phyloP scores from a whole-genome alignment of 164 flowering plant genomes.

The Brasenia schreberi region DNA sequence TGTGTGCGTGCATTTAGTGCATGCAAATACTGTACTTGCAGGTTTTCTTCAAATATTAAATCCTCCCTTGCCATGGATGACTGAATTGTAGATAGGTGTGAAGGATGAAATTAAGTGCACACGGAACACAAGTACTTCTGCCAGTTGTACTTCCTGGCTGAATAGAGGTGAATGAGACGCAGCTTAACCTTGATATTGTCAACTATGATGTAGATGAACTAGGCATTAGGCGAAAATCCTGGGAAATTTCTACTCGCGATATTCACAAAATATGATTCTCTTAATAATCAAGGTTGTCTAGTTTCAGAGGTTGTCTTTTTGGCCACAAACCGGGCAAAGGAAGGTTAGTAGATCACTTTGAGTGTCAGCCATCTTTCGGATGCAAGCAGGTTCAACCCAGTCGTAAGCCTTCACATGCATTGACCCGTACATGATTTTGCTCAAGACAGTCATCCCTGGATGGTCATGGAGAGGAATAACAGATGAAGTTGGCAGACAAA shows the following conservation, averaged over 20 bases:
- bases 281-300: neutral
- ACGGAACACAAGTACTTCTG: neutral
- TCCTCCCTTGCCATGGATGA: too few species aligned
- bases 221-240: neutral
- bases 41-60: too few species aligned
- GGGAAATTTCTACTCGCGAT: neutral
- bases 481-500: slow-evolving; percentile 87
- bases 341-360: slow-evolving; percentile 2
- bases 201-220: neutral
- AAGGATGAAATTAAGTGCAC: too few species aligned
- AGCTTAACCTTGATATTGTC: neutral
- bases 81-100: too few species aligned
- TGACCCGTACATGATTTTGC: slow-evolving; percentile 93
- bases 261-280: neutral
- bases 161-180: neutral
- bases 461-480: slow-evolving; percentile 97
- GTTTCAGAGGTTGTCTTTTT: neutral
- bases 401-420: slow-evolving; percentile 93
- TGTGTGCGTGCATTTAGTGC: too few species aligned
- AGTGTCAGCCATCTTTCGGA: slow-evolving; percentile 22
- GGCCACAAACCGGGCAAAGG: slow-evolving; percentile 31
- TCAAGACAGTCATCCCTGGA: slow-evolving; percentile 89
- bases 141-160: neutral
- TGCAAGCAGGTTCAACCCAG: slow-evolving; percentile 74
- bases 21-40: too few species aligned